phyloP scores from a whole-genome alignment of 306 rosid genomes.

The Carpinus fangiana region DNA sequence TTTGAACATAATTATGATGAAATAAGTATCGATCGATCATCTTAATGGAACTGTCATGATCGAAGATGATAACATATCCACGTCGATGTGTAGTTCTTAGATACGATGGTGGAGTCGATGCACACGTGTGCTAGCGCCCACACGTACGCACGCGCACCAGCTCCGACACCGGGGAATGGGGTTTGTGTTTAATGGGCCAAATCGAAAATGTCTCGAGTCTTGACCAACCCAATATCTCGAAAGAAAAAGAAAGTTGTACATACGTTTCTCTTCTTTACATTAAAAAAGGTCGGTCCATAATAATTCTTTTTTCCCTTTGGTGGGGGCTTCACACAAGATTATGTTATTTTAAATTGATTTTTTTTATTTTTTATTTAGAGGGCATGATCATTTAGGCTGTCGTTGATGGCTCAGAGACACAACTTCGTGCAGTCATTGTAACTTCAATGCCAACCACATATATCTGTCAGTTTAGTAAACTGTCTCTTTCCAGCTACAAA shows the following conservation, averaged over 20 bases:
- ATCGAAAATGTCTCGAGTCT: conserved; percentile 20
- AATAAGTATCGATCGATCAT: background rate
- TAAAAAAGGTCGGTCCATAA: conserved; percentile 47
- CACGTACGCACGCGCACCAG: conserved; percentile 6
- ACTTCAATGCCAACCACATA: conserved; percentile 16
- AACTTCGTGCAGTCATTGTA: conserved; percentile 12
- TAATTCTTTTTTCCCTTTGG: conserved; percentile 30
- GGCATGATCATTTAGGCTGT: conserved; percentile 11
- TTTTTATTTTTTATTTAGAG: background rate
- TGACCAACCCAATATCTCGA: conserved; percentile 40
- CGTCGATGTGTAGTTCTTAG: conserved; percentile 25
- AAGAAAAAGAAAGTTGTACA: conserved; percentile 35
- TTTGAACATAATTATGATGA: conserved; percentile 1
- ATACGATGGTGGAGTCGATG: background rate
- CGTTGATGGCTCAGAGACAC: background rate
- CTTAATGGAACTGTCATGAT: conserved; percentile 47
- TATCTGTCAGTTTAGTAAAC: background rate
- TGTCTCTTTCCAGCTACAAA: background rate
- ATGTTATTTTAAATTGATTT: conserved; percentile 18
- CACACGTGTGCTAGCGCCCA: conserved; percentile 33
- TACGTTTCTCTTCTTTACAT: background rate
- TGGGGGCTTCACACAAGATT: conserved; percentile 51
- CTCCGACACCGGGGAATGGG: conserved; percentile 42
- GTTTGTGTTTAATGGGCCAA: conserved; percentile 37
- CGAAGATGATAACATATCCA: conserved; percentile 18